Conservation (phyloP, 2,329 filamentous ascomycete species). For the Fusarium paranaense region DNA sequence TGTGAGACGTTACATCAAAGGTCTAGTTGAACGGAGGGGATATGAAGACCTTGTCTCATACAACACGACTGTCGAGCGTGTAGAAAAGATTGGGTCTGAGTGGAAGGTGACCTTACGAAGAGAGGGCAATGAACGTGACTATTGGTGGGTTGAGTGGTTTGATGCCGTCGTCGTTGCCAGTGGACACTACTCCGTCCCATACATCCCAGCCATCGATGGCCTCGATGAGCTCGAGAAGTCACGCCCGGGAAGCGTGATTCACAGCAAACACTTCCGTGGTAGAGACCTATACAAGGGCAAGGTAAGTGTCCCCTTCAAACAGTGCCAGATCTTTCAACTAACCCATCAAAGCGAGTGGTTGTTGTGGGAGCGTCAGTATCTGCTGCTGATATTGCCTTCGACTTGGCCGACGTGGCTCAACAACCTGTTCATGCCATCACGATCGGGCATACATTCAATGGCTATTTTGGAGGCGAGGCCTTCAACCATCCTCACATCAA, state of each 20-base stretch:
- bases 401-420: conserved; percentile 60
- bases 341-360: conserved; percentile 59
- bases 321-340: not conserved
- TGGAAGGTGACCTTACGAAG: conserved; percentile 64
- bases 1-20: conserved; percentile 66
- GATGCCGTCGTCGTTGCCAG: conserved; percentile 71
- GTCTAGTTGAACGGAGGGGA: conserved; percentile 62
- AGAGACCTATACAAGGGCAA: conserved; percentile 58
- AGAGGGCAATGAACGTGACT: conserved; percentile 55
- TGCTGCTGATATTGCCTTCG: conserved; percentile 69
- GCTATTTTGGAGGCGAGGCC: conserved; percentile 69
- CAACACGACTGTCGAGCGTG: conserved; percentile 70
- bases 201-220: conserved; percentile 61
- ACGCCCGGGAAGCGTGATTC: conserved; percentile 61
- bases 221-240: conserved; percentile 58
- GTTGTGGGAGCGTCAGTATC: conserved; percentile 74
- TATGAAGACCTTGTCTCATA: conserved; percentile 65
- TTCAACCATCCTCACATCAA: conserved; percentile 67
- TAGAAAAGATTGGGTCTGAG: conserved; percentile 60
- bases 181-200: conserved; percentile 71
- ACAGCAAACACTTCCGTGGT: conserved; percentile 66
- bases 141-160: conserved; percentile 73
- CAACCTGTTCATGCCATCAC: conserved; percentile 63
- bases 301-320: conserved; percentile 44
- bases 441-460: conserved; percentile 59